Evolutionary conservation across 2,329 filamentous ascomycete species (phyloP).

Genomic region (Colletotrichum sp.): DNA sequence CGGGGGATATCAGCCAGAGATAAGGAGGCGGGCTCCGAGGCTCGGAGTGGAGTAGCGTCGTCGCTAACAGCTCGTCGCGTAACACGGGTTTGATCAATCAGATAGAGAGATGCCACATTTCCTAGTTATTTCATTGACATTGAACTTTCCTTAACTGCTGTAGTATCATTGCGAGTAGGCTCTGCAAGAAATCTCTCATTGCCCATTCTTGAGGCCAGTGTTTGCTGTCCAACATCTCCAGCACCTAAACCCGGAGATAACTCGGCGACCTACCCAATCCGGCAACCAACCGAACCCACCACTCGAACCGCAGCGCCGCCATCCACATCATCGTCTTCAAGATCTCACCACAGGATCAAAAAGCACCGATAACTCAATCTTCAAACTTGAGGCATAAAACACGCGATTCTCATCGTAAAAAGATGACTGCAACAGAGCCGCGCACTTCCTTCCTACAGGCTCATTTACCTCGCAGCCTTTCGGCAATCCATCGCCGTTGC

Average conservation of each 20-base stretch:
- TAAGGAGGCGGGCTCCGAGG: not conserved
- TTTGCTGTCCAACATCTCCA: not conserved
- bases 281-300: not conserved
- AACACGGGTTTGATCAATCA: not conserved
- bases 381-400: not conserved
- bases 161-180: too few relatives aligned
- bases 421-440: not conserved
- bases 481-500: not conserved
- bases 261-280: not conserved
- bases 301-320: not conserved
- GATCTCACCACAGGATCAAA: not conserved
- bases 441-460: not conserved
- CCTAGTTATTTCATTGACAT: too few relatives aligned
- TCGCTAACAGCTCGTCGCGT: not conserved
- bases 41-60: not conserved
- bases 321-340: not conserved
- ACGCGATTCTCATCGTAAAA: not conserved
- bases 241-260: not conserved
- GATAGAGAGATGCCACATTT: not conserved
- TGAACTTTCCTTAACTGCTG: too few relatives aligned
- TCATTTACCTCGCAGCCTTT: not conserved
- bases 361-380: not conserved
- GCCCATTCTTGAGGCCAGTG: too few relatives aligned
- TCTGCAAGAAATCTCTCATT: too few relatives aligned
- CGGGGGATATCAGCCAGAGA: not conserved